Conservation (phyloP, 1,284 basidiomycete species). For the Fomitiporia mediterranea region DNA sequence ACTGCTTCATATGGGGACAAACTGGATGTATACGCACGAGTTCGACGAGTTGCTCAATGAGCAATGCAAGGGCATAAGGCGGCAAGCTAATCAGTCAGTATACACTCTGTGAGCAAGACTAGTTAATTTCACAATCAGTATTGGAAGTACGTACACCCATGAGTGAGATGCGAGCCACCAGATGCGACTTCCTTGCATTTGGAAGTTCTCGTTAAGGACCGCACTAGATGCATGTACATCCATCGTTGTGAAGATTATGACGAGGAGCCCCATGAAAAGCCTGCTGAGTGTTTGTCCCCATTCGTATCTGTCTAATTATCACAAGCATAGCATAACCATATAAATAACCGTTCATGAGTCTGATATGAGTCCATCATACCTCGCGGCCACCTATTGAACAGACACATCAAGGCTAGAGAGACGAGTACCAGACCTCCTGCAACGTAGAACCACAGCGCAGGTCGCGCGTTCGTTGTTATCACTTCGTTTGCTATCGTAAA, state of each 20-base stretch:
- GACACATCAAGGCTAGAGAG: constrained; percentile 10
- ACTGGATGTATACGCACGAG: constrained; percentile 5
- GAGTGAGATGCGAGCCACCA: constrained; percentile 18
- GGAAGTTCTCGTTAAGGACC: constrained; percentile 8
- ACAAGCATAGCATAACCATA: not conserved
- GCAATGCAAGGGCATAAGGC: constrained; percentile 10
- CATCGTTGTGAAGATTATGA: constrained; percentile 15
- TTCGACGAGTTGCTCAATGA: constrained; percentile 16
- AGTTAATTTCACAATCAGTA: not conserved
- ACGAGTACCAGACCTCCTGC: constrained; percentile 14
- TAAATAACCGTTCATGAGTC: too few relatives aligned
- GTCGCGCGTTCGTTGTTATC: constrained; percentile 14
- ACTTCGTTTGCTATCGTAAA: constrained; percentile 8
- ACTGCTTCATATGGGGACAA: not conserved
- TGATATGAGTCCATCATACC: constrained; percentile 4
- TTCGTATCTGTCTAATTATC: constrained; percentile 16
- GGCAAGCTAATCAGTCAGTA: constrained; percentile 6
- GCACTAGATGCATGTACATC: constrained; percentile 13
- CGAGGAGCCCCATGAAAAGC: constrained; percentile 6
- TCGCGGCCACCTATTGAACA: constrained; percentile 13
- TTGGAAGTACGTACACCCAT: constrained; percentile 12
- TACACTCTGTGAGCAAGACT: not conserved
- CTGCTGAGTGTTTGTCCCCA: constrained; percentile 20
- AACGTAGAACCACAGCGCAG: constrained; percentile 19
- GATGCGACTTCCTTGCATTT: constrained; percentile 15